Evolutionary conservation across 1,139 yeast species (phyloP), one percentile per base, ranked within the genome.

Genomic region (Debaryomyces coudertii): DNA sequence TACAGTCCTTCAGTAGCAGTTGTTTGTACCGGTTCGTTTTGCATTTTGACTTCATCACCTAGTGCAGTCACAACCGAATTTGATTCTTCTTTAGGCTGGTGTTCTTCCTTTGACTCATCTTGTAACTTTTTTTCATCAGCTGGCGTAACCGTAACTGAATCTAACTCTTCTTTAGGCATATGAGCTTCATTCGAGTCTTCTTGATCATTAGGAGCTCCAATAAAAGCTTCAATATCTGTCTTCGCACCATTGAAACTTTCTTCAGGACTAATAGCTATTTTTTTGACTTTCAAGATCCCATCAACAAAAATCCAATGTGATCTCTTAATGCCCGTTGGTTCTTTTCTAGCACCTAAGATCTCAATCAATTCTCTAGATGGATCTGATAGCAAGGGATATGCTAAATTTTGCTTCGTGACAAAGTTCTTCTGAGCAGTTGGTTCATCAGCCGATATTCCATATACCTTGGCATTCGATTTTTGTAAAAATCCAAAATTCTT

Each of bases 251-350:
- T 71, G 55, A 85, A 76, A 66, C 96, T 87, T 14, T 71, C 82
- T 57, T 86, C 96, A 3, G 98, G 97, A 44, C 90, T 82, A 48
- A 93, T 77, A 50, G 80, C 84, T 47, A 89, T 72, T 53, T 81
- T 80, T 55, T 82, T 84, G 39, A 79, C 76, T 42, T 72, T 79
- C 58, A 90, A 75, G 51, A 80, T 76, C 8, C 97, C 97, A 59
- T 90, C 84, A 40, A 76, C 81, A 63, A 92, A 87, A 40, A 93
- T 79, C 90, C 96, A 92, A 61, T 92, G 96, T 9, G 96, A 88
- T 60, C 99, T 80, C 47, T 84, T 81, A 42, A 87, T 80, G 3
- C 96, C 96, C 36, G 82, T 72, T n/a, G 87, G 85, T 1, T 76
- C 62, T 69, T 90, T 90, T 59, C 83, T 86, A 24, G 96, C 97